These are phyloP conservation scores for Funneliformis mosseae DNA, from an alignment of 192 early-diverging fungal genomes.

Conservation along the genomic window DNA sequence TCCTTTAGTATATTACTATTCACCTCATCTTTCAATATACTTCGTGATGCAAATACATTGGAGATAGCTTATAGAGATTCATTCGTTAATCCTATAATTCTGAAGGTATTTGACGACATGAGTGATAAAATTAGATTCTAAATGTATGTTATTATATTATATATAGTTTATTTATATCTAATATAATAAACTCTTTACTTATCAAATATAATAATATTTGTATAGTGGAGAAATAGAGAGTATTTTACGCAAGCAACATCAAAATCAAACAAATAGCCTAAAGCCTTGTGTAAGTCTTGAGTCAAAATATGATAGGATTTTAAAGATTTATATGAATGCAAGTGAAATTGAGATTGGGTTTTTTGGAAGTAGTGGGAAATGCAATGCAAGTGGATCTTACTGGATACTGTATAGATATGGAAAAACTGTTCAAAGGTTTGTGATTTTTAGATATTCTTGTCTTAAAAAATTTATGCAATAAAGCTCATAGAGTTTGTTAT, in stretches of 20 bases:
- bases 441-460: conserved; percentile 17
- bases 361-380: conserved; percentile 23
- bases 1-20: too few relatives aligned
- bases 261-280: conserved; percentile 24
- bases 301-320: conserved; percentile 21
- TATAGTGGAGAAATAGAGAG: conserved; percentile 31
- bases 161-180: too few relatives aligned
- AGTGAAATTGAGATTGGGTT: conserved; percentile 28
- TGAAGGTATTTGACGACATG: conserved; percentile 24
- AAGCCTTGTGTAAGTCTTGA: conserved; percentile 20
- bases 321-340: conserved; percentile 33
- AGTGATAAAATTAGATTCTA: conserved; percentile 29
- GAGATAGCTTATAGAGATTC: conserved; percentile 34
- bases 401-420: neutral
- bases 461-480: conserved; percentile 11
- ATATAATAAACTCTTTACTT: too few relatives aligned
- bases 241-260: conserved; percentile 5
- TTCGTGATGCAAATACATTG: conserved; percentile 29
- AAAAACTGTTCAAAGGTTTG: conserved; percentile 34
- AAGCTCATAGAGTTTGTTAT: conserved; percentile 8
- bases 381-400: conserved; percentile 5
- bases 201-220: conserved; percentile 26
- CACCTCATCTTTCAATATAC: conserved; percentile 26
- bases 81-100: conserved; percentile 33
- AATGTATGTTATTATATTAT: too few relatives aligned